Percentiles rank a stretch among this genome's conserved stretches.
These are phyloP conservation scores for Pholiota molesta DNA, from an alignment of 768 basidiomycete genomes.

Conservation along the genomic window DNA sequence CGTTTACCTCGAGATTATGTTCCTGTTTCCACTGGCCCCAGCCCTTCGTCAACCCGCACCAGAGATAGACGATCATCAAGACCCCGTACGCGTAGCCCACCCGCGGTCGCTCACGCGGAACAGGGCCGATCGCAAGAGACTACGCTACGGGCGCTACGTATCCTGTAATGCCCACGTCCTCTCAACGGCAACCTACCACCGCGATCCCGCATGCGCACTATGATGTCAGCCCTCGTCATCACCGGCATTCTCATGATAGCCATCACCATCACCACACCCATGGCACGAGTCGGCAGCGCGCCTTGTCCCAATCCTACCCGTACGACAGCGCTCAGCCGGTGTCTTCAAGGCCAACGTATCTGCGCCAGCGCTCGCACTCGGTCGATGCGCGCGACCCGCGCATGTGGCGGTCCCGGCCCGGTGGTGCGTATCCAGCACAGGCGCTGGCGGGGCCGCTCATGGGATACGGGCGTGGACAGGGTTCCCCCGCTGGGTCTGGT, in stretches of 20 bases:
- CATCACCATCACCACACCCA: background rate
- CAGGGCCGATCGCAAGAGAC: background rate
- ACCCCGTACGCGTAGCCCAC: background rate
- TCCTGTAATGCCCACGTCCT: background rate
- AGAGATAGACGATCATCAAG: background rate
- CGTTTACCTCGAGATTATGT: slow-evolving; percentile 2
- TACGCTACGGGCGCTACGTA: background rate
- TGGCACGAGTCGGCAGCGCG: background rate
- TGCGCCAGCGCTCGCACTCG: slow-evolving; percentile 4
- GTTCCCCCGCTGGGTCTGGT: too few relatives aligned
- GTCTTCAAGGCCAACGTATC: background rate
- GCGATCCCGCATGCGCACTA: background rate
- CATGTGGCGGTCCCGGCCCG: background rate
- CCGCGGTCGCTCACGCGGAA: background rate
- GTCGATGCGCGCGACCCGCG: slow-evolving; percentile 6
- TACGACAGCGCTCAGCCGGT: background rate
- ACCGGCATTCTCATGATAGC: background rate
- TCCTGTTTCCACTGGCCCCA: background rate
- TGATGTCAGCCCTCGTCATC: background rate
- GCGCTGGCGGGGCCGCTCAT: background rate
- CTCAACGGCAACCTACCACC: background rate
- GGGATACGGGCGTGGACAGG: background rate
- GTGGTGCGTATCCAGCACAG: background rate
- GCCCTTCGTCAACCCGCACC: background rate
- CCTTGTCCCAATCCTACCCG: background rate